Conservation (phyloP, 768 basidiomycete species). For the Clitopilus passeckerianus region DNA sequence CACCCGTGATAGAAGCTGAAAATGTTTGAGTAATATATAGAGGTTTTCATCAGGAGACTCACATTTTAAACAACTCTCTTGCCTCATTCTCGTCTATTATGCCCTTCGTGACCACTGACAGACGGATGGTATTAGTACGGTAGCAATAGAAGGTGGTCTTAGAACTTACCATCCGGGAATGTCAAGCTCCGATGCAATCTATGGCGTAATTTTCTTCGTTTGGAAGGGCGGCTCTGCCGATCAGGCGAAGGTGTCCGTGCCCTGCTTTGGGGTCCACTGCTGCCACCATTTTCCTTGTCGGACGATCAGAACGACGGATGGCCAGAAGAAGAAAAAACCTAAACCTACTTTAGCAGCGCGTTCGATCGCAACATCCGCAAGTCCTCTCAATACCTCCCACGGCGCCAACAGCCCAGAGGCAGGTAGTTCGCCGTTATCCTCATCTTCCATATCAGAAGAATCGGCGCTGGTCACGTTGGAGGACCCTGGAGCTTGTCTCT, state of each 20-base stretch:
- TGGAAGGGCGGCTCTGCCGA: conserved; percentile 60
- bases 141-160: conserved; percentile 1
- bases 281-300: conserved; percentile 68
- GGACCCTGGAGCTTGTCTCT: conserved; percentile 55
- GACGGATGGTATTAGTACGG: conserved; percentile 8
- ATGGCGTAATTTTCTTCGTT: conserved; percentile 70
- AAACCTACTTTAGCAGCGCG: conserved; percentile 65
- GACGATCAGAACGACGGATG: conserved; percentile 7
- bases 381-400: conserved; percentile 77
- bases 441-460: conserved; percentile 82
- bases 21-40: conserved; percentile 6
- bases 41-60: conserved; percentile 17
- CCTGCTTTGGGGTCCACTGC: conserved; percentile 72
- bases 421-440: conserved; percentile 75
- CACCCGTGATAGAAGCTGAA: conserved; percentile 89
- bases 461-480: conserved; percentile 75
- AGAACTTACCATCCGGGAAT: conserved; percentile 69
- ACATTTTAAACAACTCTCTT: conserved; percentile 84
- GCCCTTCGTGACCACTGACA: conserved; percentile 76
- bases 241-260: conserved; percentile 72
- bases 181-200: conserved; percentile 50
- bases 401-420: conserved; percentile 81
- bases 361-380: conserved; percentile 79
- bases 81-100: conserved; percentile 81
- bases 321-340: conserved; percentile 4